Evolutionary conservation across 2,329 filamentous ascomycete species (phyloP).

Genomic region (Emergomyces orientalis): DNA sequence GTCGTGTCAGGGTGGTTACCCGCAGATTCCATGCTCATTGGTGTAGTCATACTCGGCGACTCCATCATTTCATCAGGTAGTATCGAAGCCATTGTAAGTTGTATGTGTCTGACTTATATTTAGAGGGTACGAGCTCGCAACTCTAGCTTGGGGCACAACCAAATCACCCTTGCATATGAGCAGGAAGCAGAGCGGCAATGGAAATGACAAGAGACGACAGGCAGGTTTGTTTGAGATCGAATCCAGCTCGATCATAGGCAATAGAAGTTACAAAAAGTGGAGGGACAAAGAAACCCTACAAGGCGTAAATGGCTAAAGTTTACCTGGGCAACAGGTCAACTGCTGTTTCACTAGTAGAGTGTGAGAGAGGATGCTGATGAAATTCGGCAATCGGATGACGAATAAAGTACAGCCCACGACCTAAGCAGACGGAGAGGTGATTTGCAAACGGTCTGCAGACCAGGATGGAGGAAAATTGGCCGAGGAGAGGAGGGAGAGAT

Average conservation of each 20-base stretch:
- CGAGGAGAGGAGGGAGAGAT: not conserved
- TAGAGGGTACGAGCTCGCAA: not conserved
- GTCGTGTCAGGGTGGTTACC: conserved; percentile 34
- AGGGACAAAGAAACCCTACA: not conserved
- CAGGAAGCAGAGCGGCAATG: not conserved
- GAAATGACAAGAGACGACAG: not conserved
- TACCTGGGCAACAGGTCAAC: not conserved
- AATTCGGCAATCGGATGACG: not conserved
- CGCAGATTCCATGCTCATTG: conserved; percentile 29
- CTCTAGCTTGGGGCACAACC: not conserved
- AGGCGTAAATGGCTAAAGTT: not conserved
- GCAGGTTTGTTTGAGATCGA: not conserved
- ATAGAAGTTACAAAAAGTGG: not conserved
- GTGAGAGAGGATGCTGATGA: not conserved
- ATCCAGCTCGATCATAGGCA: conserved; percentile 1
- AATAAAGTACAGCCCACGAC: not conserved
- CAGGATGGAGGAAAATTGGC: not conserved
- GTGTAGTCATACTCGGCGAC: conserved; percentile 26
- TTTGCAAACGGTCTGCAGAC: not conserved
- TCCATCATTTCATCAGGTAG: conserved; percentile 24
- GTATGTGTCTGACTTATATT: not conserved
- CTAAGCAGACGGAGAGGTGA: not conserved
- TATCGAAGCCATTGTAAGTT: conserved; percentile 22
- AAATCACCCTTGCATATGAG: not conserved
- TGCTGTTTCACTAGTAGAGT: not conserved